Conservation (phyloP, 2,329 filamentous ascomycete genomes). For the Colletotrichum sp. region DNA sequence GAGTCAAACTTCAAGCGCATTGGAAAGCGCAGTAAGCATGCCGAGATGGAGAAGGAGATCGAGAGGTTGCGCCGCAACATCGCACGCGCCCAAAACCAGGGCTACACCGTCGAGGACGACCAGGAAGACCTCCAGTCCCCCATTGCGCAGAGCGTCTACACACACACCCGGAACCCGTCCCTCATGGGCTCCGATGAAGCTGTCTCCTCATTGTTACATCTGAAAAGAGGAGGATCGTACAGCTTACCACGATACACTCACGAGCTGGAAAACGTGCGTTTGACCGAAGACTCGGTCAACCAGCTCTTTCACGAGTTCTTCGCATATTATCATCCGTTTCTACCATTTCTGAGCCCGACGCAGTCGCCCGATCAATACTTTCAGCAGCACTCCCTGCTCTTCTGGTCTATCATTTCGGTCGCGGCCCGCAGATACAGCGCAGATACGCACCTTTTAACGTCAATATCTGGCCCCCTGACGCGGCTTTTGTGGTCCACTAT, state of each 20-base stretch:
- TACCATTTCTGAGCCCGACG: slow-evolving; percentile 74
- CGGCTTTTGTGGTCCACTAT: slow-evolving; percentile 79
- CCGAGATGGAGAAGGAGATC: slow-evolving; percentile 86
- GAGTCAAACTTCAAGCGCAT: slow-evolving; percentile 87
- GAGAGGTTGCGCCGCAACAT: slow-evolving; percentile 69
- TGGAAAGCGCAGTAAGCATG: slow-evolving; percentile 82
- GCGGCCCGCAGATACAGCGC: slow-evolving; percentile 73
- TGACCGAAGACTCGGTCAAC: slow-evolving; percentile 67
- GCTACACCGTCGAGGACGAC: slow-evolving; percentile 59
- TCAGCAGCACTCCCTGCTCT: slow-evolving; percentile 78
- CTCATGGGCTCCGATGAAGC: slow-evolving; percentile 73
- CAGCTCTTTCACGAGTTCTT: slow-evolving; percentile 79
- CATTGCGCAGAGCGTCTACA: slow-evolving; percentile 60
- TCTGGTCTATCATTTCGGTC: slow-evolving; percentile 83
- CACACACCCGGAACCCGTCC: slow-evolving; percentile 66
- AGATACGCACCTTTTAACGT: slow-evolving; percentile 68
- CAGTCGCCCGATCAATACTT: slow-evolving; percentile 77
- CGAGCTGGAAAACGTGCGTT: slow-evolving; percentile 66
- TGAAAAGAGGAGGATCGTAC: slow-evolving; percentile 70
- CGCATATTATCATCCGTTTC: slow-evolving; percentile 75
- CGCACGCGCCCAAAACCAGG: slow-evolving; percentile 63
- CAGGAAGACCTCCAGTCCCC: slow-evolving; percentile 67
- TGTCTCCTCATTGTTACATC: slow-evolving; percentile 68
- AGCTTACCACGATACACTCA: slow-evolving; percentile 63
- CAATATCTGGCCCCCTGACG: slow-evolving; percentile 71